These are phyloP conservation scores for Hanseniaspora lindneri DNA, from an alignment of 805 yeast species.

Conservation along the genomic window DNA sequence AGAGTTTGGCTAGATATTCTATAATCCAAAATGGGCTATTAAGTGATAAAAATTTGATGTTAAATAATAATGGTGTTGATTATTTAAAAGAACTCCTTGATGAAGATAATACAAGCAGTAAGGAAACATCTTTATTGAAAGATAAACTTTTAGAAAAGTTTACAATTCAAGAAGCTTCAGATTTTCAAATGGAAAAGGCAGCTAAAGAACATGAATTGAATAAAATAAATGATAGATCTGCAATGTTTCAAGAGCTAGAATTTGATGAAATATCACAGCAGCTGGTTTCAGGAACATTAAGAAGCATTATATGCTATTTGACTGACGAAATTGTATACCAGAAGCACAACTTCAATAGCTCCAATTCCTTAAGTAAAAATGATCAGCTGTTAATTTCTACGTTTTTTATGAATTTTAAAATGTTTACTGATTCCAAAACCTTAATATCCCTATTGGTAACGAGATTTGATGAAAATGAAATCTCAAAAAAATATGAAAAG, in stretches of 20 bases:
- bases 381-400: slow-evolving; percentile 59
- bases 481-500: slow-evolving; percentile 32
- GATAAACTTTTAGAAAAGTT: slow-evolving; percentile 23
- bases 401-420: slow-evolving; percentile 64
- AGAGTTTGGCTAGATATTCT: slow-evolving; percentile 19
- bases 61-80: slow-evolving; percentile 19
- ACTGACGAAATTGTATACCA: slow-evolving; percentile 45
- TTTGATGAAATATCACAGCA: slow-evolving; percentile 33
- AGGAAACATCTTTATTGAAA: slow-evolving; percentile 28
- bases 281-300: slow-evolving; percentile 10
- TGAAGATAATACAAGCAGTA: slow-evolving; percentile 18
- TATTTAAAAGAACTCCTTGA: slow-evolving; percentile 14
- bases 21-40: slow-evolving; percentile 7
- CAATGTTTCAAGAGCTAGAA: slow-evolving; percentile 23
- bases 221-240: slow-evolving; percentile 22
- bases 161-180: slow-evolving; percentile 10
- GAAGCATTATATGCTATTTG: slow-evolving; percentile 31
- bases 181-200: background rate
- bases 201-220: slow-evolving; percentile 17
- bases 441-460: slow-evolving; percentile 55
- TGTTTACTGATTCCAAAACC: slow-evolving; percentile 55
- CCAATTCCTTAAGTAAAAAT: slow-evolving; percentile 40
- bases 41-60: slow-evolving; percentile 10
- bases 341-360: slow-evolving; percentile 37
- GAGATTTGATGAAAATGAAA: slow-evolving; percentile 44